Conservation (phyloP, 2,329 filamentous ascomycete species). For the Fusarium lyarnte region DNA sequence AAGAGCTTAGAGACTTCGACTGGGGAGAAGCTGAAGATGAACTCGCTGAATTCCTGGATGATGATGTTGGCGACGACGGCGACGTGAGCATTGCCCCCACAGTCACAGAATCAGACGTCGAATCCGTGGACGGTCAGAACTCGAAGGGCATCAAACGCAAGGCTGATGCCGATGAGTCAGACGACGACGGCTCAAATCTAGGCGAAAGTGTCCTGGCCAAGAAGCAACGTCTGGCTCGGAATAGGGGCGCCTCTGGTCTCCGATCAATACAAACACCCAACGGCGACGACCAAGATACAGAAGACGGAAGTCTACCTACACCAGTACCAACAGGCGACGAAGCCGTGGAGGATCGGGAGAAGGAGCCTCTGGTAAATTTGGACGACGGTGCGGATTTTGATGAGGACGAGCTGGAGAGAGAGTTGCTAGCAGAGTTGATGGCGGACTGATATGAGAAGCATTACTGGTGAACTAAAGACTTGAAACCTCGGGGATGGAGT, state of each 20-base stretch:
- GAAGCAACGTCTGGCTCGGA: conserved; percentile 60
- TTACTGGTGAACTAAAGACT: conserved; percentile 55
- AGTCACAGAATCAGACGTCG: conserved; percentile 42
- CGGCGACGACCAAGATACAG: conserved; percentile 47
- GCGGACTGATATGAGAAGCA: conserved; percentile 56
- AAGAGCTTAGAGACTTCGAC: conserved; percentile 67
- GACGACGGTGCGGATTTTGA: conserved; percentile 55
- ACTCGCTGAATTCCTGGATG: conserved; percentile 76
- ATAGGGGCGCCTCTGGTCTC: conserved; percentile 57
- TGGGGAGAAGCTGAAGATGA: conserved; percentile 76
- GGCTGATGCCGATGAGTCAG: conserved; percentile 46
- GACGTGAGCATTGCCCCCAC: conserved; percentile 42
- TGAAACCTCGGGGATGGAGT: conserved; percentile 7
- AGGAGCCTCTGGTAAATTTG: conserved; percentile 34
- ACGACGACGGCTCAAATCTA: conserved; percentile 45
- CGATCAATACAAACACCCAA: conserved; percentile 57
- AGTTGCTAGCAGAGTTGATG: conserved; percentile 70
- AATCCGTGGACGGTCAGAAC: conserved; percentile 43
- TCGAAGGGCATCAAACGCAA: conserved; percentile 49
- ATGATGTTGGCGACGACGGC: conserved; percentile 60
- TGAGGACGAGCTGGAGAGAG: conserved; percentile 69
- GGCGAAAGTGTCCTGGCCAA: conserved; percentile 58
- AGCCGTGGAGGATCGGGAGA: conserved; percentile 46
- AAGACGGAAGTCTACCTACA: conserved; percentile 53
- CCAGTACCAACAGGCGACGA: conserved; percentile 51